Evolutionary conservation across 2,329 filamentous ascomycete genomes (phyloP).

Genomic region (Penicillium sp.): DNA sequence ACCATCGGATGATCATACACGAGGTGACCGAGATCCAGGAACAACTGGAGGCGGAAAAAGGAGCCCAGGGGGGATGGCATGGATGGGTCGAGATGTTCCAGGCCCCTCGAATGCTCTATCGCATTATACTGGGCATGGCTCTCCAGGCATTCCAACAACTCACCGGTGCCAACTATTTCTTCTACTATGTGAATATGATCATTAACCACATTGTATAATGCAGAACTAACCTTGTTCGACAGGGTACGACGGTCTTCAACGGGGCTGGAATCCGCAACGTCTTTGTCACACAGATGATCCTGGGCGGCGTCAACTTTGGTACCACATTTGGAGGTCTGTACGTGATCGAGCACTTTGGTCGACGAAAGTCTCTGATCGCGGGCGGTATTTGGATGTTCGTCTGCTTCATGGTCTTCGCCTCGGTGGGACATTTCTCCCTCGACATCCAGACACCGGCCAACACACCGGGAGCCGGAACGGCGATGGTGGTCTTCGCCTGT

Average conservation of each 20-base stretch:
- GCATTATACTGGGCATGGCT: constrained; percentile 39
- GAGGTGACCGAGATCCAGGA: constrained; percentile 55
- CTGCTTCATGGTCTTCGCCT: constrained; percentile 62
- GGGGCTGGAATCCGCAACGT: constrained; percentile 62
- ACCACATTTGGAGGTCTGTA: constrained; percentile 64
- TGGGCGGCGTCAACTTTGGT: constrained; percentile 63
- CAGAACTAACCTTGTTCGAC: not conserved
- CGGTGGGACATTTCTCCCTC: constrained; percentile 48
- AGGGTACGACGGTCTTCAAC: constrained; percentile 50
- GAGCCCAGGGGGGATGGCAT: constrained; percentile 24
- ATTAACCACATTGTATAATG: not conserved
- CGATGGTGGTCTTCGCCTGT: constrained; percentile 66
- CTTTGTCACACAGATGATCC: constrained; percentile 61
- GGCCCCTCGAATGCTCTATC: constrained; percentile 45
- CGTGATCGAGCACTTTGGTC: constrained; percentile 63
- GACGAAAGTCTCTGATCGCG: constrained; percentile 62
- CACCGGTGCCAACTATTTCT: constrained; percentile 46
- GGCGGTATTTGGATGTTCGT: constrained; percentile 63
- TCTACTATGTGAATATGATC: constrained; percentile 49
- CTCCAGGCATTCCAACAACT: constrained; percentile 45
- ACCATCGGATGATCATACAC: constrained; percentile 51
- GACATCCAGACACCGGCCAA: constrained; percentile 38
- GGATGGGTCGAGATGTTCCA: constrained; percentile 43
- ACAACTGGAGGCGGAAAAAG: constrained; percentile 52
- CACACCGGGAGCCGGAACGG: constrained; percentile 52